Evolutionary conservation across 202 grass and related monocot genomes (phyloP).

Genomic region (Brachypodium distachyon): DNA sequence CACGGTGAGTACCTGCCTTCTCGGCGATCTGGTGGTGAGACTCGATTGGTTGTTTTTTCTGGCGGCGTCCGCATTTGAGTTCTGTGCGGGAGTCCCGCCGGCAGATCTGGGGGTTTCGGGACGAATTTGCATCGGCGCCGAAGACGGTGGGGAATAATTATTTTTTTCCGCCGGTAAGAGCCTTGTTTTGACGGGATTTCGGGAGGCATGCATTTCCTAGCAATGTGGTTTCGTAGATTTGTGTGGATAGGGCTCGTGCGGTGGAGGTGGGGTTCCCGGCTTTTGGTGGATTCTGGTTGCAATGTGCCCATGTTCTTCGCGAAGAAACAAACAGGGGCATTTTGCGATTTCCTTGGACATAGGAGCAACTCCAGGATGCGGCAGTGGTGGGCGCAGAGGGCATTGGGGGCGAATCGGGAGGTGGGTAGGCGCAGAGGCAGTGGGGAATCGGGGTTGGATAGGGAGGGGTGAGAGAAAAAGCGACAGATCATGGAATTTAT

Average conservation of each 20-base stretch:
- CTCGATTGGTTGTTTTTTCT: no score
- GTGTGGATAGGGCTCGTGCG: background rate
- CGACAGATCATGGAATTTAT: no score
- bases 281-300: background rate
- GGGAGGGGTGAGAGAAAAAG: no score
- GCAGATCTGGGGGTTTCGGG: slow-evolving; percentile 20
- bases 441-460: no score
- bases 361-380: no score
- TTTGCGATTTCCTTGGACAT: background rate
- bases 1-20: slow-evolving; percentile 3
- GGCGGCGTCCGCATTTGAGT: background rate
- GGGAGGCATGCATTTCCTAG: background rate
- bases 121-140: background rate
- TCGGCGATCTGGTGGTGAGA: background rate
- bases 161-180: background rate
- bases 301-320: background rate
- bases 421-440: no score
- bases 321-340: background rate
- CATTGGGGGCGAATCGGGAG: no score
- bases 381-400: no score
- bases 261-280: background rate
- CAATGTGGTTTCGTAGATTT: background rate
- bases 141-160: background rate
- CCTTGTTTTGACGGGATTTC: background rate
- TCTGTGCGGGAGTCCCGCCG: background rate